Conservation (phyloP, 306 rosid species). For the Pyrus pyrifolia region DNA sequence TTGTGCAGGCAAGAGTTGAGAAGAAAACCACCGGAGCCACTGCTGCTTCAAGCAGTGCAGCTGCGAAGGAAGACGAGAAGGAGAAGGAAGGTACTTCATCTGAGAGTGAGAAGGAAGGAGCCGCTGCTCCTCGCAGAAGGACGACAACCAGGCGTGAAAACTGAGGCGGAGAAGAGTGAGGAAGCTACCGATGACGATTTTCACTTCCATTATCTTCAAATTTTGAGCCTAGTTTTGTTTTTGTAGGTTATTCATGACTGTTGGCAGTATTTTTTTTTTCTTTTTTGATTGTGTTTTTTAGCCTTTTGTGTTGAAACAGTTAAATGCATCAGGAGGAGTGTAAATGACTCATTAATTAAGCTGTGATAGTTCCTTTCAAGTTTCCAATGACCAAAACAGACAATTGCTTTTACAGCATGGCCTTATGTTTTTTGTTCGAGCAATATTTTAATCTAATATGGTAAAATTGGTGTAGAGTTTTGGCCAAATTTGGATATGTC, state of each 20-base stretch:
- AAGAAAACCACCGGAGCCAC: constrained; percentile 22
- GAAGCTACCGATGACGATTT: background rate
- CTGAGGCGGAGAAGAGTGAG: constrained; percentile 23
- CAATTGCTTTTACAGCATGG: background rate
- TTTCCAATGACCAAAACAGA: background rate
- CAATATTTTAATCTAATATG: no score
- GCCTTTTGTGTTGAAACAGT: constrained; percentile 9
- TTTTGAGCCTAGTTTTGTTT: constrained; percentile 8
- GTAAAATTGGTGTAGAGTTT: no score
- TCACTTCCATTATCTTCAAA: background rate
- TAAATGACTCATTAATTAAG: constrained; percentile 13
- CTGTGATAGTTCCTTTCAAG: background rate
- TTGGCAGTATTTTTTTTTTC: background rate
- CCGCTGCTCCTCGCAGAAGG: constrained; percentile 61
- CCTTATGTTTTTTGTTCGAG: no score
- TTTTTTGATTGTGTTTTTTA: background rate
- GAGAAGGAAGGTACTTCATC: constrained; percentile 42
- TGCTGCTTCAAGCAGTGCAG: constrained; percentile 28
- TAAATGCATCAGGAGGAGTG: constrained; percentile 8
- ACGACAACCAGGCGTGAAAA: constrained; percentile 42
- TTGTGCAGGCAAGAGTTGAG: constrained; percentile 36
- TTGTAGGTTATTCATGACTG: constrained; percentile 8
- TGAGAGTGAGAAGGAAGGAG: constrained; percentile 40
- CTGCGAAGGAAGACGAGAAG: constrained; percentile 33
- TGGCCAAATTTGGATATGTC: no score